Evolutionary conservation across 2,329 filamentous ascomycete genomes (phyloP), one percentile per base, ranked within the genome.

Genomic region (Aspergillus pseudoglaucus): DNA sequence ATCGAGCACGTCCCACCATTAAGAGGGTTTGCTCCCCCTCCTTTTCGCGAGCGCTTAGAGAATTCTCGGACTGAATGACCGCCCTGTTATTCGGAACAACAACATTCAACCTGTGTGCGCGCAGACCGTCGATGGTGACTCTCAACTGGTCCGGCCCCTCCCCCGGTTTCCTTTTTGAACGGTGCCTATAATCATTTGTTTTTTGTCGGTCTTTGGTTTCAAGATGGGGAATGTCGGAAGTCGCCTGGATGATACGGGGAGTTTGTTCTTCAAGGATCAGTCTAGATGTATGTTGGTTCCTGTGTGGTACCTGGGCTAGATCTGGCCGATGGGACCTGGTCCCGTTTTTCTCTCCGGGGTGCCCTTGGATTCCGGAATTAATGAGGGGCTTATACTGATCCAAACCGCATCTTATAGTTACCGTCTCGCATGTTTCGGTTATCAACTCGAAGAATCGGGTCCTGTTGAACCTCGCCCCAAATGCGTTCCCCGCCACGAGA

Each of bases 141-240:
- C 54, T 49, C 47, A 59, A 50, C 56, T 58, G 54, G 48, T 49
- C 59, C 53, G 56, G 57, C 56, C 48, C 54, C 59, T 55, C 53
- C 54, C 53, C 37, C 56, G 57, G 55, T 58, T 54, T 53, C 54
- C 50, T 51, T 55, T 51, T 58, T 57, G 53, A 57, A 56, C 58
- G 55, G 58, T 60, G 53, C 61, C 52, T 51, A 59, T 49, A 61
- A 23, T 6, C 12, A 14, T 22, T 54, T 52, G 40, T 17, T 47
- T 47, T 49, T 47, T 43, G 7, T 22, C 10, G n/a, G 37, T 18
- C 22, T 39, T 12, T 22, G 41, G 47, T 50, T 59, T 69, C 73
- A 80, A 72, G 69, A 98, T 98, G 93, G 93, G 93, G 66, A 90
- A 87, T 75, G 84, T 96, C 71, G 85, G 83, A 69, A 96, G 90